Base-by-base conservation (phyloP, 2,329 filamentous ascomycete species). In the Calonectria crousiana region DNA sequence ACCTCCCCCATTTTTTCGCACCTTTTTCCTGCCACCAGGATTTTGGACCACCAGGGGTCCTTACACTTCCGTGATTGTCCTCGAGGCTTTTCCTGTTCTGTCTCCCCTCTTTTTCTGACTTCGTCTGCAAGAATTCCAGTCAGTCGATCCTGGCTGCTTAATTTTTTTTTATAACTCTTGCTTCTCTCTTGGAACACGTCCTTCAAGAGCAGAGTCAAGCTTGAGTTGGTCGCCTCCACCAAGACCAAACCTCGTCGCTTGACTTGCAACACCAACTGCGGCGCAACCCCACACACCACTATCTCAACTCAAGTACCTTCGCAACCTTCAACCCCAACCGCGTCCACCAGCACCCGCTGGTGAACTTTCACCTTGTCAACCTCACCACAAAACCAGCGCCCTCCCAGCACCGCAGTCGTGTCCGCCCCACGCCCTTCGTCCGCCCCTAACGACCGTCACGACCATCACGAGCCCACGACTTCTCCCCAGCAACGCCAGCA, bases 381-480 rank as follows among this genome's bases (percentile, higher is more conserved):
- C 81, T 81, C 82, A 80, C 74, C 81, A 28, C 71, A 70, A 74
- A 77, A 74, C 67, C 73, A 28, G 28, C 30, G 77, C 52, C 77
- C 79, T 65, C 77, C 68, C 70, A 75, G 73, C 74, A 83, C 84
- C 84, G 86, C 86, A 85, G 87, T 86, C 83, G 86, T 88, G 87
- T 86, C 87, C 79, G 84, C 83, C 82, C 83, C 82, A 83, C 85
- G 80, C 71, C 80, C 84, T 76, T 80, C 82, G 65, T 81, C 82
- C 60, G 80, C 82, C 78, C 83, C 83, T 89, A 82, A 89, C 86
- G 89, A 90, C 88, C 86, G 86, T 88, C 85, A 90, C 90, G 88
- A 90, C 82, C 84, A 80, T 84, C 82, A 90, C 88, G 88, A 88
- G 81, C 84, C 85, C 80, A 85, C 85, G 81, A 82, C 84, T 75